Conservation (phyloP, 345 rosid genomes). For the Lumnitzera littorea region DNA sequence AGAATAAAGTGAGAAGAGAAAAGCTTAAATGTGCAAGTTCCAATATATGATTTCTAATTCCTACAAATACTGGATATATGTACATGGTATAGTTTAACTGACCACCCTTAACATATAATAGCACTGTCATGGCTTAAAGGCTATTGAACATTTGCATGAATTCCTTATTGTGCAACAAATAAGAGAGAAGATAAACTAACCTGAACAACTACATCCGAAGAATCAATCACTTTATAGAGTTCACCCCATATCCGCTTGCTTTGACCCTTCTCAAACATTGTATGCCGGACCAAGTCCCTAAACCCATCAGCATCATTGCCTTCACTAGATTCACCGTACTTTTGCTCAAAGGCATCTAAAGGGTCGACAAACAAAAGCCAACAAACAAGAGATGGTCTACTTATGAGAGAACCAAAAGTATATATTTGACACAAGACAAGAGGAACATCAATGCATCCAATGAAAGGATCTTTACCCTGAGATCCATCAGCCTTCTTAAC, state of each 20-base stretch:
- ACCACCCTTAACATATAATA: no score
- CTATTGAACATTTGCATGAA: not conserved
- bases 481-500: conserved; percentile 69
- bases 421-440: not conserved
- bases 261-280: conserved; percentile 98
- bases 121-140: no score
- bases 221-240: conserved; percentile 94
- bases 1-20: not conserved
- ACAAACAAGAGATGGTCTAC: not conserved
- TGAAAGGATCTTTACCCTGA: conserved; percentile 45
- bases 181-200: conserved; percentile 22
- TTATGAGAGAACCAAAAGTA: not conserved
- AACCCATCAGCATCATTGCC: conserved; percentile 66
- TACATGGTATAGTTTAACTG: no score
- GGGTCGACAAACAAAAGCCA: conserved; percentile 2
- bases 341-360: conserved; percentile 64
- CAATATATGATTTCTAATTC: no score
- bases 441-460: not conserved
- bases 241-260: conserved; percentile 99
- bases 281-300: conserved; percentile 87
- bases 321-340: conserved; percentile 40
- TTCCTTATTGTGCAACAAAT: not conserved
- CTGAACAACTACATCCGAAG: conserved; percentile 94
- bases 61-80: no score
- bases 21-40: no score